Evolutionary conservation across 495 filamentous ascomycete genomes (phyloP), one percentile per base, ranked within the genome.

Genomic region (Penicillium riverlandense): DNA sequence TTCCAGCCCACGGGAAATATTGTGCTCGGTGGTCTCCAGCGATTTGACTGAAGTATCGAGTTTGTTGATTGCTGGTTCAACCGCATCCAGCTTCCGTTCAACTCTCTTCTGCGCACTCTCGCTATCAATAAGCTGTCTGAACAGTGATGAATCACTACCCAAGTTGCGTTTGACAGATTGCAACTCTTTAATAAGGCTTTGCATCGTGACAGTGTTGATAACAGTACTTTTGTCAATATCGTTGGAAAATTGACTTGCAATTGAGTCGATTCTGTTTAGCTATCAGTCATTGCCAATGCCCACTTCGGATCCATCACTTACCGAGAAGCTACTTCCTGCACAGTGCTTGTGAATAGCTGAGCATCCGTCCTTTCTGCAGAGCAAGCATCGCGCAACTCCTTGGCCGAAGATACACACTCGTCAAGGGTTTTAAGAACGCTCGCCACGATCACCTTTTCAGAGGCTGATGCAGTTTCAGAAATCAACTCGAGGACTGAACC

Each of bases 61-160:
- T 13, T 36, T 49, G 4, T 41, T 38, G 31, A 66, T 37, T 2
- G 35, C 48, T 22, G 61, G 52, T n/a, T 47, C 38, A 29, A 62
- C 15, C 1, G 13, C 8, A 4, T 50, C 40, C 12, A 71, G 38
- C 12, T 34, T 55, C 16, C 37, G 30, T n/a, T 53, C 45, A 1
- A 69, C 36, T 33, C 15, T 27, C 7, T 22, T 35, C 15, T 44
- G 55, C 7, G 43, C 35, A 11, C 38, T 40, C 6, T 54, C 38
- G 13, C 39, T 58, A 6, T 27, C 37, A 29, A 43, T 44, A 41
- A 69, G 55, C 14, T 58, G 51, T n/a, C 51, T 48, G 13, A 53
- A 29, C 9, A 70, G 31, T 2, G 27, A 22, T 5, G 63, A 67
- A 10, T 52, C 43, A 4, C 42, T 32, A 5, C 52, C 58, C n/a